A percentile compares a stretch with the other conserved stretches of the same genome.
These are phyloP conservation scores for Choiromyces venosus DNA, from an alignment of 495 filamentous ascomycete species.

Conservation along the genomic window DNA sequence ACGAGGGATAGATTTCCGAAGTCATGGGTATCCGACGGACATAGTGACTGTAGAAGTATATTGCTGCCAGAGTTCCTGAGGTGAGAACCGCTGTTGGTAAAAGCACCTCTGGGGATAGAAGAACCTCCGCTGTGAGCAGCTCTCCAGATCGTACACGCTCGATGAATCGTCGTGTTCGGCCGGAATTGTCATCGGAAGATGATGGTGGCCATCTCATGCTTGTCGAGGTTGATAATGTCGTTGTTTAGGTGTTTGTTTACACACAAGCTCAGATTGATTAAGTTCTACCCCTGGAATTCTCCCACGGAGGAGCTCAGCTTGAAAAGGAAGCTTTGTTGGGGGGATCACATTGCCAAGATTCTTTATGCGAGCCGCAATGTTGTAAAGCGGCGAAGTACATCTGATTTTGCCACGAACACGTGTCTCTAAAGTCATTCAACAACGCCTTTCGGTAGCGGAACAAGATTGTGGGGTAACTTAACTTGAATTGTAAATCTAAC, in stretches of 20 bases:
- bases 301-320: not conserved
- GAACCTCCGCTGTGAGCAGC: not conserved
- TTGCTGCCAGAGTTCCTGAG: slow-evolving; percentile 54
- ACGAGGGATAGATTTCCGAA: slow-evolving; percentile 60
- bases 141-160: not conserved
- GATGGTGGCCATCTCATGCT: slow-evolving; percentile 55
- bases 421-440: not conserved
- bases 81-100: slow-evolving; percentile 66
- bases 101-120: slow-evolving; percentile 52
- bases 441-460: not conserved
- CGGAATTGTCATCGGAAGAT: slow-evolving; percentile 27
- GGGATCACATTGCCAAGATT: not conserved
- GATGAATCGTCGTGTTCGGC: not conserved
- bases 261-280: not conserved
- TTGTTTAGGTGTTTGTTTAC: not conserved
- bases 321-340: not conserved
- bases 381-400: not conserved
- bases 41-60: slow-evolving; percentile 64
- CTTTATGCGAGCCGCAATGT: not conserved
- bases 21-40: slow-evolving; percentile 75
- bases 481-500: not conserved
- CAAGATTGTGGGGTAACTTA: not conserved
- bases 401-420: not conserved
- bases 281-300: not conserved
- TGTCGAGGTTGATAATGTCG: slow-evolving; percentile 32